phyloP scores from a whole-genome alignment of 2,329 filamentous ascomycete species.

The Basipetospora chlamydospora region DNA sequence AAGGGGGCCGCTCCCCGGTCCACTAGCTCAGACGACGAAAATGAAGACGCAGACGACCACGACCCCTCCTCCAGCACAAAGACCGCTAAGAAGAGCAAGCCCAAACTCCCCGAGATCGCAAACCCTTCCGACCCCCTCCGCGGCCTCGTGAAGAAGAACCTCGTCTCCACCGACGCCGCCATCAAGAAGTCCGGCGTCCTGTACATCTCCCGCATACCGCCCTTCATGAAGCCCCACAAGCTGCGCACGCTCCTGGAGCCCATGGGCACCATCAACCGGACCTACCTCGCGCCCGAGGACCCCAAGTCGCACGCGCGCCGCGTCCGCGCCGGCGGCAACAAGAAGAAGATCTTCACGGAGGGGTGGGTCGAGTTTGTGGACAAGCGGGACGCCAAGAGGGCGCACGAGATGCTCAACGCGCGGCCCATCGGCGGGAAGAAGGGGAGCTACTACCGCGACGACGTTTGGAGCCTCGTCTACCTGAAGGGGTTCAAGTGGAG shows the following conservation, averaged over 20 bases:
- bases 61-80: constrained; percentile 12
- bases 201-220: constrained; percentile 71
- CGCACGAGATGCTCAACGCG: constrained; percentile 62
- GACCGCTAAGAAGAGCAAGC: constrained; percentile 16
- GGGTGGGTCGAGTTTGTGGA: constrained; percentile 74
- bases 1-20: too few relatives aligned
- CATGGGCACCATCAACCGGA: constrained; percentile 61
- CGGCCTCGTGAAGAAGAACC: constrained; percentile 49
- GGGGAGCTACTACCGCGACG: constrained; percentile 68
- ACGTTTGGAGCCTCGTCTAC: constrained; percentile 75
- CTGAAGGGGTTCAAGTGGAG: constrained; percentile 75
- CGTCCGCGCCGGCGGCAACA: constrained; percentile 62
- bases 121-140: constrained; percentile 4
- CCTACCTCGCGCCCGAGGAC: constrained; percentile 69
- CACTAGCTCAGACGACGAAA: constrained; percentile 12
- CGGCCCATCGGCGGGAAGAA: constrained; percentile 73
- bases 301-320: constrained; percentile 49
- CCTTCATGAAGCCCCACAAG: constrained; percentile 76
- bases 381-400: constrained; percentile 65
- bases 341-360: constrained; percentile 68
- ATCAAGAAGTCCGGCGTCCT: constrained; percentile 64
- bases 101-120: constrained; percentile 25
- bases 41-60: constrained; percentile 6
- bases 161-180: constrained; percentile 47
- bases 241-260: constrained; percentile 60